Conservation (phyloP, 2,329 filamentous ascomycete species). For the Aaosphaeria pasadenensis region DNA sequence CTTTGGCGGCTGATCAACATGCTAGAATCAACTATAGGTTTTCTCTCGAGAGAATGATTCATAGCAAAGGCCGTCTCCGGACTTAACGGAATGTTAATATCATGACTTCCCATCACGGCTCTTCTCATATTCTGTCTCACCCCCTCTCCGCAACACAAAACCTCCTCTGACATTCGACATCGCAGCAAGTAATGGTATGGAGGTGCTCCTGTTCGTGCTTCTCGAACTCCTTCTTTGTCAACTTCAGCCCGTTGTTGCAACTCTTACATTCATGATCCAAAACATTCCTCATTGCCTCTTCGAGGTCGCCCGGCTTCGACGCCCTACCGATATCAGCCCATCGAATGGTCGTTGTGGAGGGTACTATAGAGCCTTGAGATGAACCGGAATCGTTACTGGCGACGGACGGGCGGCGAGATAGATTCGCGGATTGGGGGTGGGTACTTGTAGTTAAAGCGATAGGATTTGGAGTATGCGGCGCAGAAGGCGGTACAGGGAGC, state of each 20-base stretch:
- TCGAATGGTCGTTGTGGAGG: constrained; percentile 24
- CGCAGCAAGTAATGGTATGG: constrained; percentile 16
- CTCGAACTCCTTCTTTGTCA: constrained; percentile 19
- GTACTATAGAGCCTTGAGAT: constrained; percentile 11
- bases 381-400: neutral
- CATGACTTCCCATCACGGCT: too few relatives aligned
- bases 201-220: constrained; percentile 23
- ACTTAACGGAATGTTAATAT: too few relatives aligned
- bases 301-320: constrained; percentile 7
- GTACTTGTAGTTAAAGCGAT: neutral
- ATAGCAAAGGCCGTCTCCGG: too few relatives aligned
- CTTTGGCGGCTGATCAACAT: neutral
- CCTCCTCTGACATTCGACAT: constrained; percentile 16
- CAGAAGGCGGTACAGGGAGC: neutral
- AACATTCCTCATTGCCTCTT: constrained; percentile 10
- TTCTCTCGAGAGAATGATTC: neutral
- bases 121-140: neutral
- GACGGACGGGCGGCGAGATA: neutral
- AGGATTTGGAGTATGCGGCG: neutral
- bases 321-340: constrained; percentile 16
- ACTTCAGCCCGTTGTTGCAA: constrained; percentile 18
- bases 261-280: constrained; percentile 16
- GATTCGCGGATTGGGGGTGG: neutral
- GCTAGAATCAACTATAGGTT: neutral
- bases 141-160: constrained; percentile 17